Evolutionary conservation across 2,329 filamentous ascomycete genomes (phyloP).

Genomic region (Fusarium drepaniforme): DNA sequence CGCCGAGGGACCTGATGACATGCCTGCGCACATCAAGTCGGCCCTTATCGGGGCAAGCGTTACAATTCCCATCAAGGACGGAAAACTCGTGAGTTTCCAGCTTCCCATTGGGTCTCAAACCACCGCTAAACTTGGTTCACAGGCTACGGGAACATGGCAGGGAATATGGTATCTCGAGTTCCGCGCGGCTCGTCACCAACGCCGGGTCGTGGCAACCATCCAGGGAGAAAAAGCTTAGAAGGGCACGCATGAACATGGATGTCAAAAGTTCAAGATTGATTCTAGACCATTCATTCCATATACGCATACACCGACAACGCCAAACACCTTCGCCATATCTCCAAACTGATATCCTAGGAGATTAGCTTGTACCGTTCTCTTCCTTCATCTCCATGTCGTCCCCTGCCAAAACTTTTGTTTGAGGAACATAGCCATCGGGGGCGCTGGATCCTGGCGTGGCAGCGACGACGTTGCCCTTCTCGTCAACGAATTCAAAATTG

Average conservation of each 20-base stretch:
- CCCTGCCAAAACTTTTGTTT: slow-evolving; percentile 74
- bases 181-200: slow-evolving; percentile 77
- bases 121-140: slow-evolving; percentile 10
- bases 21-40: slow-evolving; percentile 98
- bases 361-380: slow-evolving; percentile 53
- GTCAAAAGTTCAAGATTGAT: slow-evolving; percentile 28
- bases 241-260: background rate
- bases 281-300: slow-evolving; percentile 22
- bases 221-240: slow-evolving; percentile 79
- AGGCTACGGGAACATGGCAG: slow-evolving; percentile 80
- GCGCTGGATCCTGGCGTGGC: slow-evolving; percentile 79
- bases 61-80: slow-evolving; percentile 90
- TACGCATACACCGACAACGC: slow-evolving; percentile 41
- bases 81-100: slow-evolving; percentile 71
- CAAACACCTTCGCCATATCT: slow-evolving; percentile 53
- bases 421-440: slow-evolving; percentile 70
- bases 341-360: slow-evolving; percentile 35
- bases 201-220: slow-evolving; percentile 91
- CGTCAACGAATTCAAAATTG: slow-evolving; percentile 98
- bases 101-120: background rate
- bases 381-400: slow-evolving; percentile 73
- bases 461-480: slow-evolving; percentile 88
- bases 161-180: slow-evolving; percentile 97
- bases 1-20: slow-evolving; percentile 91
- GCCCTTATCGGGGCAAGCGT: slow-evolving; percentile 90